Percentiles rank a stretch among this genome's conserved stretches.
These are phyloP conservation scores for Arthroderma sp. DNA, from an alignment of 2,329 filamentous ascomycete species.

Conservation along the genomic window DNA sequence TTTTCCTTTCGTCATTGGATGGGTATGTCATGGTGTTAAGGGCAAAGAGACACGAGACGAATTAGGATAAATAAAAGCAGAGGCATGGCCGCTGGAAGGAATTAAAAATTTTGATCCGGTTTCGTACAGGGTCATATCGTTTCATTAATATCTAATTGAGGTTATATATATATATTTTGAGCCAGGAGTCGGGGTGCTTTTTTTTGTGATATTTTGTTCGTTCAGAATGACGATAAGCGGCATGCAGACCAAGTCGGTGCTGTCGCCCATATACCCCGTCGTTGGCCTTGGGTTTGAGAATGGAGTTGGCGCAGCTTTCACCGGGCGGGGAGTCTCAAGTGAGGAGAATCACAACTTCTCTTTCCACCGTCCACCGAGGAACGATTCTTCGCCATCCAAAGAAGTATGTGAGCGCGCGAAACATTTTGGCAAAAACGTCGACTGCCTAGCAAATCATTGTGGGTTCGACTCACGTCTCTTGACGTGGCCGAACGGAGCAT, in stretches of 20 bases:
- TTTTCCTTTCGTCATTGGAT: no score
- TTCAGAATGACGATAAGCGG: no score
- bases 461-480: conserved; percentile 1
- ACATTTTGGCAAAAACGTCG: conserved; percentile 3
- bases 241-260: not conserved
- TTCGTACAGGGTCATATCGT: no score
- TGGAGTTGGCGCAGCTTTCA: conserved; percentile 3
- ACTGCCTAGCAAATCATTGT: conserved; percentile 1
- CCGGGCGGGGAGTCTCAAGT: conserved; percentile 3
- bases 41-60: no score
- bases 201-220: no score
- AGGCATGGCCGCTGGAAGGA: no score
- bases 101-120: no score
- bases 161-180: no score
- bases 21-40: no score
- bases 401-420: not conserved
- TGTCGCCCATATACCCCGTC: conserved; percentile 1
- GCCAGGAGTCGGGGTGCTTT: no score
- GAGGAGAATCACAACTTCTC: conserved; percentile 4
- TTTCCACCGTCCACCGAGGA: not conserved
- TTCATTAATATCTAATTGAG: no score
- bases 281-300: not conserved
- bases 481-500: conserved; percentile 6
- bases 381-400: not conserved
- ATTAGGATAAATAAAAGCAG: no score